Base-by-base conservation (phyloP, 441 rosid genomes). In the Bruguiera hainesii region DNA sequence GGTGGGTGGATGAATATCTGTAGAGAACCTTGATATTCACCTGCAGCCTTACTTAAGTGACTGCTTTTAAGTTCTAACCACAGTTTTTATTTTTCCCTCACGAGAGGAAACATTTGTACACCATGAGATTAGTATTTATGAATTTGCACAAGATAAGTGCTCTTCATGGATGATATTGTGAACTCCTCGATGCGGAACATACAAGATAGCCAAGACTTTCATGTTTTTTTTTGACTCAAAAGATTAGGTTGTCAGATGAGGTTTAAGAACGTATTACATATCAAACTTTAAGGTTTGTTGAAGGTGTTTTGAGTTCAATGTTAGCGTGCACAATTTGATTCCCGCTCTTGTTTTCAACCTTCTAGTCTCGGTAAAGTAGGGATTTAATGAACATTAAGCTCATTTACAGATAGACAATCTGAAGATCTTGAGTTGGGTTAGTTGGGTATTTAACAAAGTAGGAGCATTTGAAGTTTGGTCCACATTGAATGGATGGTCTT, bases 11-110 rank as follows among this genome's bases (percentile, higher is more conserved):
- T 61, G 63, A 63, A 68, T 56, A 18, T 76, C 57, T 20, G 67
- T 65, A 62, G 63, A 78, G 76, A 59, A 60, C 30, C 65, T 64
- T 71, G 63, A 42, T 72, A 37, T 68, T 60, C n/a, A n/a, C 64
- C 46, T 51, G 66, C 48, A 39, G 1, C 16, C 64, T 61, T 51
- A 28, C 56, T 67, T 72, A 63, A 39, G 70, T 61, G 63, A 52
- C 59, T 26, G 66, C 56, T 57, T 19, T 48, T 56, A 29, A 26
- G 16, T 3, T 30, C 65, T 61, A 11, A 39, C 18, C 48, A 39
- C 6, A 55, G 29, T 58, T 35, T 58, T 37, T n/a, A 6, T 2
- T 26, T 16, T 7, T 53, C 15, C 58, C 29, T 55, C 11, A 10
- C 5, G 10, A 55, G 58, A 23, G 15, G 11, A 15, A 58, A 59